Percentiles rank a stretch among this genome's conserved stretches.
Evolutionary conservation across 78 protist genomes (phyloP).

Genomic region (Dictyostelium firmibasis): DNA sequence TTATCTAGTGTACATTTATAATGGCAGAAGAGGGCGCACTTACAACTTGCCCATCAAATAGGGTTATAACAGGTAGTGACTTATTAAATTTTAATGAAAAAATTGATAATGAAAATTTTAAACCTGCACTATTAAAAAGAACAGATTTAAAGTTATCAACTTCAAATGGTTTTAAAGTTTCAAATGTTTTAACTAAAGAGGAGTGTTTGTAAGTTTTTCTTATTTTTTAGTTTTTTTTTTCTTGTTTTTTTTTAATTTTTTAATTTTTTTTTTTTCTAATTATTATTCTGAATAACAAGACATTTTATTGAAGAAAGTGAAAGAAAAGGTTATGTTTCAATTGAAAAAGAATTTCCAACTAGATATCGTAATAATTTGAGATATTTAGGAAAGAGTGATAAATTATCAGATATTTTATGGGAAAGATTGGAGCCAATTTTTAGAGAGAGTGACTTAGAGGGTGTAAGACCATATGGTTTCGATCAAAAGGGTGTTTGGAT

Average conservation of each 20-base stretch:
- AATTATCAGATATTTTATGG: constrained; percentile 47
- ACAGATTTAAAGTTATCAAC: constrained; percentile 6
- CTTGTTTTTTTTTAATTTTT: neutral
- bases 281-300: no score
- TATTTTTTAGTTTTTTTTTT: neutral
- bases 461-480: constrained; percentile 73
- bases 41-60: neutral
- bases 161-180: constrained; percentile 46
- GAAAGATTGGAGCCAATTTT: constrained; percentile 19
- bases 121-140: neutral
- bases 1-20: no score
- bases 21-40: neutral
- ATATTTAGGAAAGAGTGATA: constrained; percentile 39
- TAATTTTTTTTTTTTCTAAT: neutral
- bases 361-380: constrained; percentile 57
- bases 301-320: constrained; percentile 37
- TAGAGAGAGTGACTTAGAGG: constrained; percentile 6
- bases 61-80: constrained; percentile 24
- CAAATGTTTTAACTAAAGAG: constrained; percentile 38
- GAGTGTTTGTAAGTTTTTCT: constrained; percentile 51
- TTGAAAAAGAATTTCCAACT: constrained; percentile 67
- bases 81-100: neutral
- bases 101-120: neutral
- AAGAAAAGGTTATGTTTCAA: constrained; percentile 34
- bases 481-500: constrained; percentile 72